Conservation (phyloP, 129 eudicot species). For the Lactuca sativa region DNA sequence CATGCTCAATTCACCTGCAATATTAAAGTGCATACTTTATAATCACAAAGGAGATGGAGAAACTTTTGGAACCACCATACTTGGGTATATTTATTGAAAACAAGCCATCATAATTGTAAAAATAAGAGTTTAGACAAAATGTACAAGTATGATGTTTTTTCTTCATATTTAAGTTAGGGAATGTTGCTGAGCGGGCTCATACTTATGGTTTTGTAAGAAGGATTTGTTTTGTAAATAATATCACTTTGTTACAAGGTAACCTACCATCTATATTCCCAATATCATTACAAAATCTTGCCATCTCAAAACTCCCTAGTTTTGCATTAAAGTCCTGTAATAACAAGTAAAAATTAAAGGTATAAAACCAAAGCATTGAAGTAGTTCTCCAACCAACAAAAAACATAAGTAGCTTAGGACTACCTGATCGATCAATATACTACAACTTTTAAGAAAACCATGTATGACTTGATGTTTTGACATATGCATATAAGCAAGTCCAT, state of each 20-base stretch:
- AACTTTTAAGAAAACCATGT: conserved; percentile 18
- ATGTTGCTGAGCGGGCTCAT: too few relatives aligned
- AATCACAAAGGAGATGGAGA: neutral
- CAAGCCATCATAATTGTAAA: too few relatives aligned
- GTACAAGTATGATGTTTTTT: too few relatives aligned
- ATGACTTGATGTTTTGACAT: neutral
- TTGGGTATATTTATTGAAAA: too few relatives aligned
- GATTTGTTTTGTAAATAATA: too few relatives aligned
- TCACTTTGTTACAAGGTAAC: too few relatives aligned
- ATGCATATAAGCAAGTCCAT: conserved; percentile 29
- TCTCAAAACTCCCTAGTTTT: neutral
- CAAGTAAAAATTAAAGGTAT: neutral
- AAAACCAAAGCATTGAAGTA: neutral
- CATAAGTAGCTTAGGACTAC: neutral
- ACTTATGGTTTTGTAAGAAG: too few relatives aligned
- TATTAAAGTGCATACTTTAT: neutral
- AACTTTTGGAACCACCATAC: neutral
- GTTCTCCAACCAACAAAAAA: too few relatives aligned
- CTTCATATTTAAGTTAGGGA: too few relatives aligned
- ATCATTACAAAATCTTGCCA: neutral
- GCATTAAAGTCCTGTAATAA: neutral
- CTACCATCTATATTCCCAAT: neutral
- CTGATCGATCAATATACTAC: conserved; percentile 28
- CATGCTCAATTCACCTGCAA: conserved; percentile 31
- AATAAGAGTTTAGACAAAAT: too few relatives aligned